Evolutionary conservation across 2,329 filamentous ascomycete genomes (phyloP), one percentile per base, ranked within the genome.

Genomic region (Zymoseptoria ardabiliae): DNA sequence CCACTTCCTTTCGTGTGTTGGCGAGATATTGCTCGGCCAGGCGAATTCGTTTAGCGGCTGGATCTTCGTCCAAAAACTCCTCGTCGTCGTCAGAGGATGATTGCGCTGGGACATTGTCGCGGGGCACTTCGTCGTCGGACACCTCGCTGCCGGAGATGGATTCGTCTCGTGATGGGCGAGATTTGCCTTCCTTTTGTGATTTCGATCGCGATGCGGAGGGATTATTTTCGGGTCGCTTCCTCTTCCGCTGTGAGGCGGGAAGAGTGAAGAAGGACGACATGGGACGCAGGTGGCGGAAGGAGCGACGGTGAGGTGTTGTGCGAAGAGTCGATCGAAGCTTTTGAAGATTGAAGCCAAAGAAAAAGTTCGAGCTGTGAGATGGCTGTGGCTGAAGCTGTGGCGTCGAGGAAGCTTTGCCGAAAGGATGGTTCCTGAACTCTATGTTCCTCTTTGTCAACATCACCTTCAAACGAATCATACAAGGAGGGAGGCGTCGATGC

Each of bases 211-310:
- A 78, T 76, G 65, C 81, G 81, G 61, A 81, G 69, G 72, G 83
- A 79, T 85, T 80, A 58, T 78, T 74, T 54, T 77, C 70, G 45
- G 72, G 59, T 60, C 92, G 83, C 81, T 97, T 97, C 69, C 94
- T 83, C 82, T 97, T 97, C 78, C 90, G 90, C 71, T 93, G 88
- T 55, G 89, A 88, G 49, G 89, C 88, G 5, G 94, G 91, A 48
- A 88, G 80, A 55, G 92, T 96, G 77, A 99, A 99, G 77, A 97
- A 99, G 48, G 92, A 96, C 70, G 93, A 96, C 92, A 96, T 95
- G 50, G 57, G 41, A 35, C 19, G 19, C 23, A 28, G 28, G 28
- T 51, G 19, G 56, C 13, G 35, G 17, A 5, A 6, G 17, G 35
- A 17, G 35, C 13, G 35, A 41, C 35, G 13, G 35, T 17, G 35